A percentile compares a stretch with the other conserved stretches of the same genome.
phyloP scores from a whole-genome alignment of 768 basidiomycete genomes.

The Lentinus brumalis region DNA sequence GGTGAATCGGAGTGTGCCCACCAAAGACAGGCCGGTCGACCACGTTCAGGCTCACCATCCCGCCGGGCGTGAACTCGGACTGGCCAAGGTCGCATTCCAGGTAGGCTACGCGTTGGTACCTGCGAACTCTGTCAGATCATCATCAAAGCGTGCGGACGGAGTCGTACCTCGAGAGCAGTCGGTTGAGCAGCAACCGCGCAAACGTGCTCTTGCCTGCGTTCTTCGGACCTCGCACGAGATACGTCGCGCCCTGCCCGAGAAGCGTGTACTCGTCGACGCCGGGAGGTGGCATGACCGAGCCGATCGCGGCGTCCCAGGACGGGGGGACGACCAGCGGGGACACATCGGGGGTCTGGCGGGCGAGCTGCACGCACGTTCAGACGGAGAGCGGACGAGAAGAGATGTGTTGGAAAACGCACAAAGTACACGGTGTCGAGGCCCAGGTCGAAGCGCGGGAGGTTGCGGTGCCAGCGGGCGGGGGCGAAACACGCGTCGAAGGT shows the following conservation, averaged over 20 bases:
- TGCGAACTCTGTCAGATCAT: slow-evolving; percentile 29
- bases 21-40: slow-evolving; percentile 73
- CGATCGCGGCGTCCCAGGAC: slow-evolving; percentile 39
- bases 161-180: slow-evolving; percentile 58
- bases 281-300: not conserved
- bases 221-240: slow-evolving; percentile 83
- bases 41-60: slow-evolving; percentile 79
- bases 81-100: slow-evolving; percentile 94
- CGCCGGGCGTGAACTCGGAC: slow-evolving; percentile 88
- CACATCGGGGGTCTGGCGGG: slow-evolving; percentile 31
- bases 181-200: slow-evolving; percentile 71
- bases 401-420: slow-evolving; percentile 37
- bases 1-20: slow-evolving; percentile 29
- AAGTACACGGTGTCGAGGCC: slow-evolving; percentile 51
- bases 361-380: slow-evolving; percentile 31
- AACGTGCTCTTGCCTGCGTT: slow-evolving; percentile 92
- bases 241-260: slow-evolving; percentile 29
- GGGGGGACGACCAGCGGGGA: slow-evolving; percentile 38
- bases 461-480: slow-evolving; percentile 47
- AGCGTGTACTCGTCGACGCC: slow-evolving; percentile 5
- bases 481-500: slow-evolving; percentile 66
- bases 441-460: slow-evolving; percentile 38
- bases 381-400: not conserved
- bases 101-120: slow-evolving; percentile 82
- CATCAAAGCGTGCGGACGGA: not conserved